Percentiles rank a stretch among this genome's conserved stretches.
phyloP scores from a whole-genome alignment of 805 yeast species.

The Candida arabinofermentans region DNA sequence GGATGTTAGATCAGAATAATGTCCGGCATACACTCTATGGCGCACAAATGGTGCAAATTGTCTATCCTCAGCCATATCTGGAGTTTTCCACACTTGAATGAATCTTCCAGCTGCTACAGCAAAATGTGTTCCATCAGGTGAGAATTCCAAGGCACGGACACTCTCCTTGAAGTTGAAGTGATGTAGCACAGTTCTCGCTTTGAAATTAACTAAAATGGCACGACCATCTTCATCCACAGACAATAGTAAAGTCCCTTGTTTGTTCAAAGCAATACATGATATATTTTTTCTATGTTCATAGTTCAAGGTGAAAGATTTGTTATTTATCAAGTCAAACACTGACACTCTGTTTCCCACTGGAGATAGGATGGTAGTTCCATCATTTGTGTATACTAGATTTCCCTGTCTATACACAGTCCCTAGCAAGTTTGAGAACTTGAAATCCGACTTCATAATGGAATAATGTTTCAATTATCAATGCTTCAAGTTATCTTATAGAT shows the following conservation, averaged over 20 bases:
- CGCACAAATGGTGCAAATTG: conserved; percentile 96
- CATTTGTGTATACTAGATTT: conserved; percentile 79
- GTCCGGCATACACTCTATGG: conserved; percentile 88
- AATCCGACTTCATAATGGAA: conserved; percentile 74
- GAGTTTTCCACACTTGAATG: conserved; percentile 92
- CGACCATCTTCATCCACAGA: conserved; percentile 91
- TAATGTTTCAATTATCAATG: neutral
- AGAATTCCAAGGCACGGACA: conserved; percentile 72
- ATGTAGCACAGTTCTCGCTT: conserved; percentile 79
- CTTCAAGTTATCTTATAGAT: too few species aligned
- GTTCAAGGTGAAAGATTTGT: conserved; percentile 81
- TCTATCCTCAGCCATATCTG: conserved; percentile 72
- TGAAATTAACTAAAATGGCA: conserved; percentile 85
- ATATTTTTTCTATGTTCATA: conserved; percentile 91
- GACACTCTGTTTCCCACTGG: conserved; percentile 95
- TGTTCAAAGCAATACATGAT: conserved; percentile 73
- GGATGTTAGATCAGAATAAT: conserved; percentile 74
- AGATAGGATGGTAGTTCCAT: conserved; percentile 76
- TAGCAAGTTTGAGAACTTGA: conserved; percentile 77
- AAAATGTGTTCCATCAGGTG: conserved; percentile 84
- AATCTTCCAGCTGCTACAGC: conserved; percentile 82
- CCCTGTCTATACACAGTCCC: conserved; percentile 96
- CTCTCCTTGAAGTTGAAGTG: conserved; percentile 88
- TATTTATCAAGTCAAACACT: conserved; percentile 80
- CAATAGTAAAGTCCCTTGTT: conserved; percentile 72